Evolutionary conservation across 139 green algal genomes (phyloP).

Genomic region (Deuterostichococcus epilithicus): DNA sequence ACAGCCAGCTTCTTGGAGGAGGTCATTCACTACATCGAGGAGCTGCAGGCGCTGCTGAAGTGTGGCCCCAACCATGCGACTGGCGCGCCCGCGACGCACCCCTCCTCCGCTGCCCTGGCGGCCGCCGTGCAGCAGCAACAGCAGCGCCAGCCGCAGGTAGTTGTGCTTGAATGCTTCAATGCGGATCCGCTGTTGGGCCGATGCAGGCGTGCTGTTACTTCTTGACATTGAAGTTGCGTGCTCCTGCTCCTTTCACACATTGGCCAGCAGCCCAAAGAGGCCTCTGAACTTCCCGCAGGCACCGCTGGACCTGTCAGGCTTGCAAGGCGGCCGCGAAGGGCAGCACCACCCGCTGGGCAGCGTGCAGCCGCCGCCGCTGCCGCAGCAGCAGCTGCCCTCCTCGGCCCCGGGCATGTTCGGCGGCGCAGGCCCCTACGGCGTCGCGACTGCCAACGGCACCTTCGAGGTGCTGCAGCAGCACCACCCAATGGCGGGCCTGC

Average conservation of each 20-base stretch:
- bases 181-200: too few relatives aligned
- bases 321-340: neutral
- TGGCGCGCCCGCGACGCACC: neutral
- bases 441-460: neutral
- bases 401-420: neutral
- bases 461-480: neutral
- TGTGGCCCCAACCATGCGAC: constrained; percentile 3
- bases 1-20: constrained; percentile 81
- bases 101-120: neutral
- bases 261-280: too few relatives aligned
- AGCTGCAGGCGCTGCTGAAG: constrained; percentile 32
- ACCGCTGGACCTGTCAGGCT: neutral
- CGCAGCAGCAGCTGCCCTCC: neutral
- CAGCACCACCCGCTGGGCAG: neutral
- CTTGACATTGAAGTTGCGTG: too few relatives aligned
- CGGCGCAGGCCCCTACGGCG: neutral
- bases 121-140: neutral
- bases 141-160: neutral
- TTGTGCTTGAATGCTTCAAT: too few relatives aligned
- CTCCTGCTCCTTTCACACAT: too few relatives aligned
- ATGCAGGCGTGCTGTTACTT: too few relatives aligned
- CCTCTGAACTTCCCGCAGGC: neutral
- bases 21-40: constrained; percentile 69
- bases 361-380: neutral
- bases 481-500: neutral